A percentile compares a stretch with the other conserved stretches of the same genome.
Evolutionary conservation across 2,329 filamentous ascomycete genomes (phyloP).

Genomic region (Gaeumannomyces tritici): DNA sequence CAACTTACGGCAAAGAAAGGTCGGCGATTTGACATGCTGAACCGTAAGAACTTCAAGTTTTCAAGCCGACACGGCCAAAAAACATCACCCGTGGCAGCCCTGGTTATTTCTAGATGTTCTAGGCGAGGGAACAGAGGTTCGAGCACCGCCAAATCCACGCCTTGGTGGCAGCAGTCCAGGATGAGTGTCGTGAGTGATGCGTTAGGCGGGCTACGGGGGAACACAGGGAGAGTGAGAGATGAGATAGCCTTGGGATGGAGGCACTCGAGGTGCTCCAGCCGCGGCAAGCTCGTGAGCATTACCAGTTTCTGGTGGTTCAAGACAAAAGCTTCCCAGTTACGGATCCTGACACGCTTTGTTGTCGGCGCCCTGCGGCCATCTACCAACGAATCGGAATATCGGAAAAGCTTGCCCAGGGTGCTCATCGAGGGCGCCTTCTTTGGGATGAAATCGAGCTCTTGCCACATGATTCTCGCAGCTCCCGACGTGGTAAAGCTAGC

Average conservation of each 20-base stretch:
- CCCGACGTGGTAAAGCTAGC: not conserved
- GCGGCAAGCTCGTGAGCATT: not conserved
- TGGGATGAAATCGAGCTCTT: not conserved
- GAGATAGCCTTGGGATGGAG: not conserved
- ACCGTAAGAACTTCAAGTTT: not conserved
- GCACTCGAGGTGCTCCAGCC: constrained; percentile 1
- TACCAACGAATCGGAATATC: not conserved
- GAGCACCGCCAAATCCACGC: not conserved
- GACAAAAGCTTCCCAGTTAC: not conserved
- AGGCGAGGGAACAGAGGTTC: not conserved
- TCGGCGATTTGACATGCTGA: not conserved
- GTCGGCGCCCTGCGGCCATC: not conserved
- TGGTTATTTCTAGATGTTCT: not conserved
- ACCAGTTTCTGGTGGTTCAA: not conserved
- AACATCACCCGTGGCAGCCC: not conserved
- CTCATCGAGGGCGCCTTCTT: not conserved
- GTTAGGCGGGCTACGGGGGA: not conserved
- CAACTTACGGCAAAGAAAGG: not conserved
- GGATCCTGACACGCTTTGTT: not conserved
- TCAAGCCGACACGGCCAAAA: not conserved
- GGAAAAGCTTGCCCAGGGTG: not conserved
- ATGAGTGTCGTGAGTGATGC: not conserved
- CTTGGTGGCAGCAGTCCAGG: not conserved
- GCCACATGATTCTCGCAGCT: not conserved
- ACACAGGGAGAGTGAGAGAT: not conserved